Conservation (phyloP, 257 asterid genomes). For the Solanum stenotomum region DNA sequence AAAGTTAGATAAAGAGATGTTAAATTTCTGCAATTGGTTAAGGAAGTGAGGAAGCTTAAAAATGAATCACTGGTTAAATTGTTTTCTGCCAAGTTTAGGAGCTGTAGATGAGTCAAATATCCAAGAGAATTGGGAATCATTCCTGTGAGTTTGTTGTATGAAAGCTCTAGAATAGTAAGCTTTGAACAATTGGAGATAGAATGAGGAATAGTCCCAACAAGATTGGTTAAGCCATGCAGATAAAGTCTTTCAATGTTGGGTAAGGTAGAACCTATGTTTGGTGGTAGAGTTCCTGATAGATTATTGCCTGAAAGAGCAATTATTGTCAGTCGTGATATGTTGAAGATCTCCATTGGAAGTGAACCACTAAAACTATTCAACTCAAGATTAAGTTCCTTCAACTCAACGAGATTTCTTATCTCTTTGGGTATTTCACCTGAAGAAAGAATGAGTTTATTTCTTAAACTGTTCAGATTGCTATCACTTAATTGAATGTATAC, state of each 20-base stretch:
- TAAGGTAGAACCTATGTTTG: background rate
- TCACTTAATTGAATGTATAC: fast-evolving
- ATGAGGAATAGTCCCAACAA: background rate
- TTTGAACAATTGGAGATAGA: slow-evolving; percentile 15
- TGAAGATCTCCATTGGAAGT: too few relatives aligned
- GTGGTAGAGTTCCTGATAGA: background rate
- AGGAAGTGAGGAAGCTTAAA: background rate
- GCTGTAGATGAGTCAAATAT: background rate
- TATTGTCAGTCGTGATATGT: too few relatives aligned
- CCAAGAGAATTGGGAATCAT: slow-evolving; percentile 14
- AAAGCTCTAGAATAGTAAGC: background rate
- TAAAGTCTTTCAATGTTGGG: fast-evolving
- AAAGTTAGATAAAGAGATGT: too few relatives aligned
- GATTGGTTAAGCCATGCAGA: fast-evolving
- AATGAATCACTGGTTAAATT: background rate
- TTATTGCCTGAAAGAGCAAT: fast-evolving
- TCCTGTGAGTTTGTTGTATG: background rate
- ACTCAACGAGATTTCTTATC: too few relatives aligned
- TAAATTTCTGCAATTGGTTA: too few relatives aligned
- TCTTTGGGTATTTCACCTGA: too few relatives aligned
- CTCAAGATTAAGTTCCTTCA: too few relatives aligned
- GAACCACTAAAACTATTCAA: too few relatives aligned
- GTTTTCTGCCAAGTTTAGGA: background rate
- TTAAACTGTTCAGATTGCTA: too few relatives aligned
- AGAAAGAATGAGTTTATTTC: too few relatives aligned